Evolutionary conservation across 305 asterid species (phyloP).

Genomic region (Striga hermonthica): DNA sequence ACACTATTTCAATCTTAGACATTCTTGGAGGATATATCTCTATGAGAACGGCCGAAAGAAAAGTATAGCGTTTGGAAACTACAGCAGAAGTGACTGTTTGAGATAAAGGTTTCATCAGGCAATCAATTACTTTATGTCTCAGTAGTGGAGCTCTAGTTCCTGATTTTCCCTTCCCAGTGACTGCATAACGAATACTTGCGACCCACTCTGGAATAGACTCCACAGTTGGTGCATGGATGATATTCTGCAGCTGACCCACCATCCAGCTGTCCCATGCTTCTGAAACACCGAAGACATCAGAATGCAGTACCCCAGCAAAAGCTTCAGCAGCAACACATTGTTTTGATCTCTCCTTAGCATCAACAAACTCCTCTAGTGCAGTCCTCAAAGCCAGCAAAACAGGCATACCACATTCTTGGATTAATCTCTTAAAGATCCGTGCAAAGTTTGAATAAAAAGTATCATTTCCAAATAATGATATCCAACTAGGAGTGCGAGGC

Average conservation of each 20-base stretch:
- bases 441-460: slow-evolving; percentile 89
- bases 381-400: slow-evolving; percentile 68
- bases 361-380: slow-evolving; percentile 73
- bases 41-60: slow-evolving; percentile 86
- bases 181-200: slow-evolving; percentile 92
- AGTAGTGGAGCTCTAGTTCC: slow-evolving; percentile 79
- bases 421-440: slow-evolving; percentile 82
- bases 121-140: slow-evolving; percentile 77
- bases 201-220: slow-evolving; percentile 98
- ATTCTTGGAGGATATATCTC: slow-evolving; percentile 85
- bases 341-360: slow-evolving; percentile 88
- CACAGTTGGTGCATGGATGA: slow-evolving; percentile 77
- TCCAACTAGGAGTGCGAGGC: slow-evolving; percentile 99
- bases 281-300: slow-evolving; percentile 80
- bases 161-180: slow-evolving; percentile 89
- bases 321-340: slow-evolving; percentile 99
- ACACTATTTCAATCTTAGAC: slow-evolving; percentile 60
- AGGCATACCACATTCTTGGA: slow-evolving; percentile 96
- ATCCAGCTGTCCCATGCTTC: slow-evolving; percentile 98
- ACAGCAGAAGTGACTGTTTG: slow-evolving; percentile 72
- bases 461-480: slow-evolving; percentile 79
- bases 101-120: slow-evolving; percentile 84
- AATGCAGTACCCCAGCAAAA: slow-evolving; percentile 90
- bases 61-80: slow-evolving; percentile 85
- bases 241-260: slow-evolving; percentile 63